These are phyloP conservation scores for Cladophialophora psammophila DNA, from an alignment of 2,329 filamentous ascomycete species.

Conservation along the genomic window DNA sequence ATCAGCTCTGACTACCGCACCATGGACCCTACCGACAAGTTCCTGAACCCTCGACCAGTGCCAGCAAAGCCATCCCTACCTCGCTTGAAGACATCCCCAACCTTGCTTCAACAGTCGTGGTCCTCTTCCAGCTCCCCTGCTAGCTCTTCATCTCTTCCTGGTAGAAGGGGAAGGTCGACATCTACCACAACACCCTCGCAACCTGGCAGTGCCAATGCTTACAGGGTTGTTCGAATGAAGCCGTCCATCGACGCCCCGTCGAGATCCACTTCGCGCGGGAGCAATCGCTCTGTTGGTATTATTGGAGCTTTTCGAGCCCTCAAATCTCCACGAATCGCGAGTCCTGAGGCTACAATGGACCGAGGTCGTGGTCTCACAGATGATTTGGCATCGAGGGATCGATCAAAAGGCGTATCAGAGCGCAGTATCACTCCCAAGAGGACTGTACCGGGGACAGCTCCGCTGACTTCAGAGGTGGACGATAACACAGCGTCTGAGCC, in stretches of 20 bases:
- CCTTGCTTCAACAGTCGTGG: slow-evolving; percentile 30
- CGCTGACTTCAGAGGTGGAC: slow-evolving; percentile 15
- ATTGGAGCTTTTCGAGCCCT: slow-evolving; percentile 49
- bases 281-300: slow-evolving; percentile 46
- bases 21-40: slow-evolving; percentile 80
- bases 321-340: slow-evolving; percentile 35
- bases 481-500: slow-evolving; percentile 15
- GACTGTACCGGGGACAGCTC: not conserved
- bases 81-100: slow-evolving; percentile 55
- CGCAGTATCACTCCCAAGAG: slow-evolving; percentile 26
- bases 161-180: slow-evolving; percentile 32
- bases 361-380: slow-evolving; percentile 21
- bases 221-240: slow-evolving; percentile 41
- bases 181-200: slow-evolving; percentile 38
- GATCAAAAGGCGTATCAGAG: slow-evolving; percentile 14
- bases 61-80: slow-evolving; percentile 55
- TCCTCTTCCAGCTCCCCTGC: slow-evolving; percentile 37
- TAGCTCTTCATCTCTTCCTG: slow-evolving; percentile 31
- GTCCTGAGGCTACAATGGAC: slow-evolving; percentile 25
- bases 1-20: slow-evolving; percentile 69
- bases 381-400: not conserved
- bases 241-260: slow-evolving; percentile 41
- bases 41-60: slow-evolving; percentile 70
- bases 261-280: slow-evolving; percentile 46
- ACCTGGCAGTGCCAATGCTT: slow-evolving; percentile 31